Conservation (phyloP, 2,329 filamentous ascomycete species). For the Aspergillus vadensis region DNA sequence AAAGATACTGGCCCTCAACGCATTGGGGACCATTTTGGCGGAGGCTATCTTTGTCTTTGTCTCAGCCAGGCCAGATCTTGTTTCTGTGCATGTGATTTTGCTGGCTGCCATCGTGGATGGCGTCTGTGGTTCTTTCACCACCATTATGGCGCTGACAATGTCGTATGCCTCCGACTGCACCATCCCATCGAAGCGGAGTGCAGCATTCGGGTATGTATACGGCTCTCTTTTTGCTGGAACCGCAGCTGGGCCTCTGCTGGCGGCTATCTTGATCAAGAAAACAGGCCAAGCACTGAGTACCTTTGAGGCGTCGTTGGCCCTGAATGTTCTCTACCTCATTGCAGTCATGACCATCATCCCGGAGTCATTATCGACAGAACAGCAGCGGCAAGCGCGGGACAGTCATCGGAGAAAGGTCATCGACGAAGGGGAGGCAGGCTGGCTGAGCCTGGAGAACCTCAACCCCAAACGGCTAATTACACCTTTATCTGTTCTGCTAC, state of each 20-base stretch:
- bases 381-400: conserved; percentile 70
- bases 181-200: conserved; percentile 73
- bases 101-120: conserved; percentile 79
- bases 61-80: conserved; percentile 69
- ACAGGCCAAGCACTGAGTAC: conserved; percentile 76
- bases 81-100: conserved; percentile 78
- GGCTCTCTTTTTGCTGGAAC: conserved; percentile 87
- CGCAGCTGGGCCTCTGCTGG: conserved; percentile 79
- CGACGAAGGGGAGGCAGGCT: conserved; percentile 35
- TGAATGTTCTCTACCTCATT: conserved; percentile 72
- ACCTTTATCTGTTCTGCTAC: conserved; percentile 76
- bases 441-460: conserved; percentile 22
- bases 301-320: conserved; percentile 77
- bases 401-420: conserved; percentile 56
- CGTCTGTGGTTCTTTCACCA: conserved; percentile 83
- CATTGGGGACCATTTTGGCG: conserved; percentile 70
- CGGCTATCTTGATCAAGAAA: conserved; percentile 75
- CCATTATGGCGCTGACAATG: conserved; percentile 74
- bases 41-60: conserved; percentile 79
- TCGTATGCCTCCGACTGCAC: conserved; percentile 92
- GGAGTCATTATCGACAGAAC: conserved; percentile 76
- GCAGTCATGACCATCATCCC: conserved; percentile 73
- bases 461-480: conserved; percentile 68
- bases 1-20: conserved; percentile 70
- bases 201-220: conserved; percentile 87